Base-by-base conservation (phyloP, 192 early-diverging fungal genomes). In the Tieghemiomyces parasiticus region DNA sequence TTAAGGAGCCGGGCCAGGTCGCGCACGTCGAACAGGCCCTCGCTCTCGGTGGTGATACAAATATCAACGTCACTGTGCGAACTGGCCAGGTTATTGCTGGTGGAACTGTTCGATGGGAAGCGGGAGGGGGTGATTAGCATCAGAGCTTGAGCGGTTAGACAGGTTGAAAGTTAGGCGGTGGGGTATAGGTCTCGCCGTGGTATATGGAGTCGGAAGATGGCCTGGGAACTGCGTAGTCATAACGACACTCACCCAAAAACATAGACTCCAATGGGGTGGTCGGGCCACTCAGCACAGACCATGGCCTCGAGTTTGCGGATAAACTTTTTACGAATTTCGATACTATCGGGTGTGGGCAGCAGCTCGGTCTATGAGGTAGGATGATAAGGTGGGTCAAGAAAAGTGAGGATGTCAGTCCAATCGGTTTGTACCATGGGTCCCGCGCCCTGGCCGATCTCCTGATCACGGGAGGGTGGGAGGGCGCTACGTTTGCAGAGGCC, bases 61-160 rank as follows among this genome's bases (percentile, higher is more conserved):
- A 97, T 75, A 69, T 97, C 94, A 12, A 97, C 88, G 68, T 97
- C 94, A 38, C 86, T 89, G 22, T 70, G 70, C 35, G 71, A 77
- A 0, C 90, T 91, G 25, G 88, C 93, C 28, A 97, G 73, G 42
- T 86, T 85, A 71, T 93, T 95, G 33, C 87, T 81, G 0, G 91
- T 87, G 4, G 93, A 94, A 31, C 86, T 89, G 42, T 26, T 14
- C 29, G 16, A n/a, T n/a, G n/a, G n/a, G n/a, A n/a, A n/a, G n/a
- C n/a, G n/a, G 38, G 38, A 42, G 38, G 38, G 38, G 38, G 38
- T 42, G 38, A 42, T 10, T 42, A 42, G 38, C 38, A 19, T 44
- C 38, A 8, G 16, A 8, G 9, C 38, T 16, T 12, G 16, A 44
- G 8, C 9, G 9, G 16, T 12, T 16, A 44, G 38, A 8, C 38